Conservation (phyloP, 306 rosid genomes). For the Vigna reflexopilosa region DNA sequence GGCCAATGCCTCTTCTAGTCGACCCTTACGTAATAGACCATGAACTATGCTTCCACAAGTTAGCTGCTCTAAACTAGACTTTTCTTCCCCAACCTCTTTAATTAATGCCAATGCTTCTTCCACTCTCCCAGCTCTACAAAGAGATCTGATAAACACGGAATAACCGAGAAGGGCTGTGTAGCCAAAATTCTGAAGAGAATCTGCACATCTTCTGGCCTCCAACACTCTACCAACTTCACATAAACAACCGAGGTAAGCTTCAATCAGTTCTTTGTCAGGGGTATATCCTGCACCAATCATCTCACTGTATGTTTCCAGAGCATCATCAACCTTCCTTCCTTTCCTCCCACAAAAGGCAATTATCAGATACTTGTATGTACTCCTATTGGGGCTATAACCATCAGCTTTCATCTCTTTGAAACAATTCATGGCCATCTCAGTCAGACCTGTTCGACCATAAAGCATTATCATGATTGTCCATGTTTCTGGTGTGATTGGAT, state of each 20-base stretch:
- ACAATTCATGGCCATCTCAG: constrained; percentile 71
- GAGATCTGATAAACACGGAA: constrained; percentile 74
- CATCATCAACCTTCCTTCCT: constrained; percentile 84
- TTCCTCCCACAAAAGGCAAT: constrained; percentile 71
- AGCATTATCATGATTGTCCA: constrained; percentile 95
- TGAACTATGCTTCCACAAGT: constrained; percentile 88
- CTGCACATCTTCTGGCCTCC: constrained; percentile 70
- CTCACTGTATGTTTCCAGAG: constrained; percentile 60
- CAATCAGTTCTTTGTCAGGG: constrained; percentile 84
- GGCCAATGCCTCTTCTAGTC: constrained; percentile 69
- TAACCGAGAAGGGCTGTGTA: constrained; percentile 60
- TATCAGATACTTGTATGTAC: constrained; percentile 85
- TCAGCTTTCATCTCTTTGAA: constrained; percentile 76
- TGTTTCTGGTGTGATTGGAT: constrained; percentile 71
- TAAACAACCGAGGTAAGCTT: constrained; percentile 73
- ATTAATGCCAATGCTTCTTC: constrained; percentile 73
- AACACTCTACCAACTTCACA: constrained; percentile 68
- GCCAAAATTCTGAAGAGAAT: constrained; percentile 64
- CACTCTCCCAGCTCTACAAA: constrained; percentile 73
- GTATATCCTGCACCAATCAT: constrained; percentile 62
- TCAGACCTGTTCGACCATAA: constrained; percentile 87
- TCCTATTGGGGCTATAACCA: constrained; percentile 61
- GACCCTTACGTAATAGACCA: constrained; percentile 69
- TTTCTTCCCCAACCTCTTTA: constrained; percentile 55
- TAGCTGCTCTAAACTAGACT: constrained; percentile 54